Evolutionary conservation across 1,284 basidiomycete genomes (phyloP).

Genomic region (Ceratobasidium sp.): DNA sequence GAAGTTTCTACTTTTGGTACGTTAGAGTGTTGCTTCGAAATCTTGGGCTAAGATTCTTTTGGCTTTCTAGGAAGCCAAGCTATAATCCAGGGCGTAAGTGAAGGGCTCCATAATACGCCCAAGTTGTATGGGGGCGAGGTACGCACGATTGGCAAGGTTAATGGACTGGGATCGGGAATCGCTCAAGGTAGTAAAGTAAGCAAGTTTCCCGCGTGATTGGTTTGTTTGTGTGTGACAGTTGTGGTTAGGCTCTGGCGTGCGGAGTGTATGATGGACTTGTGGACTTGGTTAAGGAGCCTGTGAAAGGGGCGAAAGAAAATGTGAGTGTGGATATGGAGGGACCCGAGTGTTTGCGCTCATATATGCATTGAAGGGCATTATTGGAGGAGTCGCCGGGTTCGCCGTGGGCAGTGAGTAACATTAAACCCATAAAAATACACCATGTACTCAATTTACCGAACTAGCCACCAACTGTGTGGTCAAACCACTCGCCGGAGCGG

Average conservation of each 20-base stretch:
- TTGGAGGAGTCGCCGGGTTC: constrained; percentile 63
- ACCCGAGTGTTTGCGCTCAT: too few species aligned
- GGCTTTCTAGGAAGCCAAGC: constrained; percentile 58
- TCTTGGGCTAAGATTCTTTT: not conserved
- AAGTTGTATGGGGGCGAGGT: constrained; percentile 62
- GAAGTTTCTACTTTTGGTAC: constrained; percentile 60
- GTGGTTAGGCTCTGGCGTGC: constrained; percentile 54
- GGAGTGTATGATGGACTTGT: constrained; percentile 66
- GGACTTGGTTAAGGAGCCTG: constrained; percentile 64
- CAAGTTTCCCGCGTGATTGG: constrained; percentile 61
- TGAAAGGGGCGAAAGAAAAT: constrained; percentile 55
- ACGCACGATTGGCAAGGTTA: constrained; percentile 60
- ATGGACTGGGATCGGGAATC: constrained; percentile 61
- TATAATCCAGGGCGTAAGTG: constrained; percentile 60
- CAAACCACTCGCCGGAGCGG: constrained; percentile 55
- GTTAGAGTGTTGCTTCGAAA: constrained; percentile 11
- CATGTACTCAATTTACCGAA: not conserved
- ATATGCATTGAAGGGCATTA: constrained; percentile 51
- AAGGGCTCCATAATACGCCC: constrained; percentile 64
- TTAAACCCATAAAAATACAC: not conserved
- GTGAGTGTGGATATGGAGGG: not conserved
- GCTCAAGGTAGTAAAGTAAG: constrained; percentile 62
- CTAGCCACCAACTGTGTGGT: not conserved
- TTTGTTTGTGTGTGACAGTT: not conserved
- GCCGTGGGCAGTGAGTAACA: constrained; percentile 62